Conservation (phyloP, 306 rosid genomes). For the Corylus avellana region DNA sequence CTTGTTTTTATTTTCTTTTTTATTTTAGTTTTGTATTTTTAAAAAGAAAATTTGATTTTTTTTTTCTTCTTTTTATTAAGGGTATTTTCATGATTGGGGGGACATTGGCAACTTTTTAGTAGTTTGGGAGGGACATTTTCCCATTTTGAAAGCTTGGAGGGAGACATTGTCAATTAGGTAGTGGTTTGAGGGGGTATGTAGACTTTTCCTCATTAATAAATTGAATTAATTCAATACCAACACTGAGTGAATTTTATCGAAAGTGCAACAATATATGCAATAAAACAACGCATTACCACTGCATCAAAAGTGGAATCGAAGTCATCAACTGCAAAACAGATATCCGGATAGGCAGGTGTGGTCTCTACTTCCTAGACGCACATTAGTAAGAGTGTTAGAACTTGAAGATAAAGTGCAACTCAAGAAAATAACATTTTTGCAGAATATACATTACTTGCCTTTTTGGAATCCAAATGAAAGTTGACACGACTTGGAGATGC, state of each 20-base stretch:
- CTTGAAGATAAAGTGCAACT: slow-evolving; percentile 23
- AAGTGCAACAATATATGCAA: slow-evolving; percentile 9
- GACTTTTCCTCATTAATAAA: not conserved
- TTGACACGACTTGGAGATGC: slow-evolving; percentile 96
- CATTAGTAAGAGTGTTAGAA: slow-evolving; percentile 33
- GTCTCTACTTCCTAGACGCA: slow-evolving; percentile 90
- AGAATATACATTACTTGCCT: slow-evolving; percentile 51
- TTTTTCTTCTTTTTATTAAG: too few relatives aligned
- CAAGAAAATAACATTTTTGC: slow-evolving; percentile 12
- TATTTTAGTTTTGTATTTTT: too few relatives aligned
- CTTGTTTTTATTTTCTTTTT: too few relatives aligned
- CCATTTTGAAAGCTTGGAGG: too few relatives aligned
- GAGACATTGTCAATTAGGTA: too few relatives aligned
- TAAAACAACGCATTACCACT: slow-evolving; percentile 65
- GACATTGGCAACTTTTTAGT: too few relatives aligned
- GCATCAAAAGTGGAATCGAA: slow-evolving; percentile 99
- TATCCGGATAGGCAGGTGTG: slow-evolving; percentile 97
- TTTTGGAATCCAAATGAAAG: slow-evolving; percentile 87
- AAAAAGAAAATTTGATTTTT: too few relatives aligned
- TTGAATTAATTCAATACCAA: slow-evolving; percentile 10
- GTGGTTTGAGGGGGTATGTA: too few relatives aligned
- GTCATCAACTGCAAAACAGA: slow-evolving; percentile 95
- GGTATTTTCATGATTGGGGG: too few relatives aligned
- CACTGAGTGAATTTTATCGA: slow-evolving; percentile 3
- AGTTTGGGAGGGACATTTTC: too few relatives aligned